Percentiles rank a stretch among this genome's conserved stretches.
phyloP scores from a whole-genome alignment of 352 stramenopile species.

The Chrysophaeum taylorii region DNA sequence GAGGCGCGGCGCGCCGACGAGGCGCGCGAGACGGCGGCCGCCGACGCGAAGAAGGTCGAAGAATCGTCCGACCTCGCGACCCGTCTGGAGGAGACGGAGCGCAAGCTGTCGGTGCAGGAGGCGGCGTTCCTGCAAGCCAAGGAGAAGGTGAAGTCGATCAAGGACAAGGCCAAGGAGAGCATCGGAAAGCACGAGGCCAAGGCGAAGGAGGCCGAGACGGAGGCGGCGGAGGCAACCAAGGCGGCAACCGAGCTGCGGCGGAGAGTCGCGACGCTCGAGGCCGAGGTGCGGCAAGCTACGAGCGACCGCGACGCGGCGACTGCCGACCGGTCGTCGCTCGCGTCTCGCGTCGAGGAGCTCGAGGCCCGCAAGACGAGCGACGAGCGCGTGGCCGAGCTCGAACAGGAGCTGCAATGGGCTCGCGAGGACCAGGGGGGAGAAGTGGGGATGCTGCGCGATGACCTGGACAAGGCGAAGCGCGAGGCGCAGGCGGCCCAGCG shows the following conservation, averaged over 20 bases:
- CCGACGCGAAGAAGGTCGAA: not conserved
- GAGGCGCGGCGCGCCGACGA: not conserved
- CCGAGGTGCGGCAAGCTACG: not conserved
- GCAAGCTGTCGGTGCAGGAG: no score
- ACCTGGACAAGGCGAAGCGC: not conserved
- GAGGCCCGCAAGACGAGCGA: not conserved
- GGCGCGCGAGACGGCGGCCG: not conserved
- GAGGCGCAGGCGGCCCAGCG: not conserved
- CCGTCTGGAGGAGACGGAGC: not conserved
- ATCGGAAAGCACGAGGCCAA: not conserved
- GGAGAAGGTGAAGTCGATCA: not conserved
- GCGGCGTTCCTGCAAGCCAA: not conserved
- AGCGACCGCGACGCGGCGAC: not conserved
- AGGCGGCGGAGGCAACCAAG: not conserved
- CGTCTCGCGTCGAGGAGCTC: not conserved
- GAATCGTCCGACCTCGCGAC: not conserved
- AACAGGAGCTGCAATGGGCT: constrained; percentile 5
- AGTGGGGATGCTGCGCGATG: not conserved
- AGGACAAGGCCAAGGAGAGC: not conserved
- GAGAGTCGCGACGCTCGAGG: not conserved
- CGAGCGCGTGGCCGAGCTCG: not conserved
- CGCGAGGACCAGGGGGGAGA: not conserved
- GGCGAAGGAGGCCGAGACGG: not conserved
- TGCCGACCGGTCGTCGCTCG: not conserved
- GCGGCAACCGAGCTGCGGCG: not conserved